Base-by-base conservation (phyloP, 2,329 filamentous ascomycete species). In the Plenodomus tracheiphilus region DNA sequence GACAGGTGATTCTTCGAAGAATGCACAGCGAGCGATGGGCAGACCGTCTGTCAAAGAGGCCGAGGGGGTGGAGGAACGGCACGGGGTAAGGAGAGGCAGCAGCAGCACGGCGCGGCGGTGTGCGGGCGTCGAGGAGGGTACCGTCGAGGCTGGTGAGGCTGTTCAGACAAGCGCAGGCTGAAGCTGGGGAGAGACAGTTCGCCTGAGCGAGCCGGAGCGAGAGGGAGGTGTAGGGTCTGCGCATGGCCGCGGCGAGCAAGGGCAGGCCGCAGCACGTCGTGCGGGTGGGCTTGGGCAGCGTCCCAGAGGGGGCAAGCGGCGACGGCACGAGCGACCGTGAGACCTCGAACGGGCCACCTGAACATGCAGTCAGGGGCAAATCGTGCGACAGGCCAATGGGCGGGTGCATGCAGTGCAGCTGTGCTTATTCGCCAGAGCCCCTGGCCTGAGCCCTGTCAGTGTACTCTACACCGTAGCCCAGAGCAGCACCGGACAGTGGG, bases 21-120 rank as follows among this genome's bases (percentile, higher is more conserved):
- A 54, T 51, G 51, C 51, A 54, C 54, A 38, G 49, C 45, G 51
- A 61, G 58, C 59, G 57, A 61, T 51, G 56, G 51, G 50, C 45
- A 37, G 41, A 58, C 54, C 39, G 64, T 71, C 68, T 72, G 48
- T 72, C 69, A 70, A 72, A 72, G 69, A 71, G 68, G 60, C 46
- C 48, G 35, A 41, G 19, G 37, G n/a, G 39, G 43, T 43, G 46
- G 51, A 34, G 39, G 48, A 58, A 53, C 39, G 41, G 53, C 45
- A 48, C 42, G 55, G 44, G 47, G 42, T 60, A 70, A 69, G 43
- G 68, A 69, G 59, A 61, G 68, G 55, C 64, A 66, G 65, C 64
- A 66, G 65, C 64, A 69, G 63, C 66, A 69, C 67, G 62, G 66
- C 67, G 47, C 64, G 63, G 66, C 67, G 56, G 69, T 65, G 65